Base-by-base conservation (phyloP, 2,329 filamentous ascomycete species). In the Hypoxylon sp. region DNA sequence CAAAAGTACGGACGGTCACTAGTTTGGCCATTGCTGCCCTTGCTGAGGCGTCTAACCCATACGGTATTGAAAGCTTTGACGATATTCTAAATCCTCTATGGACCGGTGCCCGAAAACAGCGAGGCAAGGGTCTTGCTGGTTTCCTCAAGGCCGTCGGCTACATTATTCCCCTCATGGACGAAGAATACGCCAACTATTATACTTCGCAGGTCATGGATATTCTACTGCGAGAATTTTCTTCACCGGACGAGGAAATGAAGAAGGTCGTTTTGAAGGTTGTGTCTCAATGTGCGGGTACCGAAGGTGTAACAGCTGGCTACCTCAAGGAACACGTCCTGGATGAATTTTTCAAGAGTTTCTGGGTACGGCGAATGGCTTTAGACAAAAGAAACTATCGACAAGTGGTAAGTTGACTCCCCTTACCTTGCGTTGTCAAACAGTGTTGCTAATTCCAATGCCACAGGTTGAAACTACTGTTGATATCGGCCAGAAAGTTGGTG, bases 151-250 rank as follows among this genome's bases (percentile, higher is more conserved):
- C 95, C 48, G 94, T 99, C 44, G 95, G 95, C 24, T 98, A 95
- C 77, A 97, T 99, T 74, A 98, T 99, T 67, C 95, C 95, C 4
- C 86, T 99, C 54, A 99, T 99, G 95, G 95, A 99, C 80, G 95
- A 99, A 79, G 95, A 99, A 75, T 98, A 97, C 77, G 94, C 95
- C 79, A 98, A 97, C 77, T 99, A 99, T 81, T 99, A 99, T 75
- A 98, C 95, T 7, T 92, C 89, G 70, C 94, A 99, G 78, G 97
- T 99, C 73, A 98, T 99, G 94, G 95, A 98, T 78, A 98, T 98
- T 73, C 82, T 99, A 13, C 87, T 98, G 28, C 89, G 95, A 72
- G 95, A 99, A 76, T 99, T 99, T 74, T 91, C 93, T 6, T 97
- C 94, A 0, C 95, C 95, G 0, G 95, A 99, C 70, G 95, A 99